A percentile compares a stretch with the other conserved stretches of the same genome.
Evolutionary conservation across 108 stramenopile genomes (phyloP).

Genomic region (Pseudonitzschia pungens): DNA sequence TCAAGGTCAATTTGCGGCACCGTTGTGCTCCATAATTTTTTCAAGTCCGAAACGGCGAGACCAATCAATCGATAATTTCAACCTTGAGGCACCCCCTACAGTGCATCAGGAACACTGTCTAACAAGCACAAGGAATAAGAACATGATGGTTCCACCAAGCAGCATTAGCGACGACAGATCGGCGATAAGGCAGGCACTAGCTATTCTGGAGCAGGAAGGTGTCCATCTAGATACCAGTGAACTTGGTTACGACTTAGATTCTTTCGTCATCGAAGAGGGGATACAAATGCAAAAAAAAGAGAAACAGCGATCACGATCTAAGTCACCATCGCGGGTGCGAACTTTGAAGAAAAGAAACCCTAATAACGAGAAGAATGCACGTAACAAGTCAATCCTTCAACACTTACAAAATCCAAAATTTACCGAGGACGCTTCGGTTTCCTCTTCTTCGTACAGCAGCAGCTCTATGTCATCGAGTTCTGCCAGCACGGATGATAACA

Average conservation of each 20-base stretch:
- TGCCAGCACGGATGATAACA: not conserved
- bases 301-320: not conserved
- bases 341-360: not conserved
- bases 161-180: not conserved
- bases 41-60: too few relatives aligned
- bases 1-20: too few relatives aligned
- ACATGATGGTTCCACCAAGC: not conserved
- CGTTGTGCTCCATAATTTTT: too few relatives aligned
- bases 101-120: too few relatives aligned
- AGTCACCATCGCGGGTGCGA: not conserved
- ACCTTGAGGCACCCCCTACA: too few relatives aligned
- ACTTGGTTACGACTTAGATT: not conserved
- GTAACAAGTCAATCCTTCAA: not conserved
- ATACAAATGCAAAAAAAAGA: not conserved
- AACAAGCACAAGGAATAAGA: not conserved
- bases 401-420: not conserved
- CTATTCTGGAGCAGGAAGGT: conserved; percentile 11
- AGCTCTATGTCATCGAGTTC: not conserved
- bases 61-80: too few relatives aligned
- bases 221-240: conserved; percentile 2
- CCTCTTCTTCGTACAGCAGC: not conserved
- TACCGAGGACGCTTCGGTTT: not conserved
- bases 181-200: conserved; percentile 8
- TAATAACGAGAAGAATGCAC: not conserved
- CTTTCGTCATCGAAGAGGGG: not conserved